These are phyloP conservation scores for Daucus carota DNA, from an alignment of 129 eudicot genomes.

Conservation along the genomic window DNA sequence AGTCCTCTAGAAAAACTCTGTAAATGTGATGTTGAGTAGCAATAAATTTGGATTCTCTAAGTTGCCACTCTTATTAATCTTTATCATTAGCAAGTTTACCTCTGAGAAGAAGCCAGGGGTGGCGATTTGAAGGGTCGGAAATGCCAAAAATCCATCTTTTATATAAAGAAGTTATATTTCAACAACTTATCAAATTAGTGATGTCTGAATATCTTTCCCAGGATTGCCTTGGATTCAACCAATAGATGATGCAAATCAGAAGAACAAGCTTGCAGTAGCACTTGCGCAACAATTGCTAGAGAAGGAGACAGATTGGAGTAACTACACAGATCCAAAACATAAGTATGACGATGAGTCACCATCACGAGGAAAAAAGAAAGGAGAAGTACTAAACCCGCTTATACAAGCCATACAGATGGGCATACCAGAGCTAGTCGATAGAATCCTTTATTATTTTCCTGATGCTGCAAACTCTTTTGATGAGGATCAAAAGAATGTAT, in stretches of 20 bases:
- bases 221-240: constrained; percentile 9
- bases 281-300: constrained; percentile 3
- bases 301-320: constrained; percentile 9
- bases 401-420: constrained; percentile 8
- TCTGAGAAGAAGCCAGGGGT: too few species aligned
- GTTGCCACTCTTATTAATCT: too few species aligned
- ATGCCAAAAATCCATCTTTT: background rate
- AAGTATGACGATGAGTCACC: background rate
- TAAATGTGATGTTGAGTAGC: too few species aligned
- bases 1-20: too few species aligned
- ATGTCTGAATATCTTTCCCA: background rate
- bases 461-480: constrained; percentile 16
- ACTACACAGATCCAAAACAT: background rate
- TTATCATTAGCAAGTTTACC: too few species aligned
- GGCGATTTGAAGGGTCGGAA: background rate
- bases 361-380: background rate
- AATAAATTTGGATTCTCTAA: too few species aligned
- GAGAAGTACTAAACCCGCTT: background rate
- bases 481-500: constrained; percentile 8
- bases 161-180: too few species aligned
- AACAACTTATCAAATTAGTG: background rate
- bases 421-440: background rate
- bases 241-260: constrained; percentile 9
- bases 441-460: constrained; percentile 6
- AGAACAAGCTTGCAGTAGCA: constrained; percentile 5